These are phyloP conservation scores for Paraconiothyrium brasiliense DNA, from an alignment of 2,329 filamentous ascomycete species.

Conservation along the genomic window DNA sequence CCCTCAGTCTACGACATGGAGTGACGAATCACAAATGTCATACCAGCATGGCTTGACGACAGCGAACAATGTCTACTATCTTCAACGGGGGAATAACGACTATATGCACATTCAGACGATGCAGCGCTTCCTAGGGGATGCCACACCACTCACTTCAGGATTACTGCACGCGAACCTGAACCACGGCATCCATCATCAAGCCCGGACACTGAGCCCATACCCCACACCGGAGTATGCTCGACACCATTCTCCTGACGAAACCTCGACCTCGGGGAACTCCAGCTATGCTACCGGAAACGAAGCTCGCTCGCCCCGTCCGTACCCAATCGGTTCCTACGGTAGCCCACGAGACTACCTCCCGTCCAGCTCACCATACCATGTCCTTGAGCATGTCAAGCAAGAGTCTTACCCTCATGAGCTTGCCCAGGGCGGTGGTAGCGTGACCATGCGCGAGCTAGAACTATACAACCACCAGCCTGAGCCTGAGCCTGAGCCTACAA, in stretches of 20 bases:
- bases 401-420: conserved; percentile 24
- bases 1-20: conserved; percentile 24
- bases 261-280: conserved; percentile 42
- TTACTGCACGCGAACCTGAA: conserved; percentile 41
- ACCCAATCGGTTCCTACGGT: conserved; percentile 28
- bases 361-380: conserved; percentile 29
- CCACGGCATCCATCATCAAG: conserved; percentile 23
- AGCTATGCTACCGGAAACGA: conserved; percentile 45
- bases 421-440: conserved; percentile 26
- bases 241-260: conserved; percentile 46
- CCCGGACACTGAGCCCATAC: conserved; percentile 28
- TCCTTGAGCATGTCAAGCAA: conserved; percentile 27
- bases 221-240: conserved; percentile 32
- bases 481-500: conserved; percentile 31
- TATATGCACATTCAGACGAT: conserved; percentile 40
- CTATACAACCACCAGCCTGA: conserved; percentile 36
- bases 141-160: conserved; percentile 34
- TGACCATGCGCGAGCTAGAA: conserved; percentile 44
- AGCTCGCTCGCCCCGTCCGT: conserved; percentile 35
- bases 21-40: conserved; percentile 15
- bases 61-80: conserved; percentile 20
- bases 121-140: conserved; percentile 47
- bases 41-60: conserved; percentile 31
- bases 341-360: conserved; percentile 33
- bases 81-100: conserved; percentile 24